A percentile compares a stretch with the other conserved stretches of the same genome.
phyloP scores from a whole-genome alignment of 2,329 filamentous ascomycete genomes.

The Neopestalotiopsis rosae region DNA sequence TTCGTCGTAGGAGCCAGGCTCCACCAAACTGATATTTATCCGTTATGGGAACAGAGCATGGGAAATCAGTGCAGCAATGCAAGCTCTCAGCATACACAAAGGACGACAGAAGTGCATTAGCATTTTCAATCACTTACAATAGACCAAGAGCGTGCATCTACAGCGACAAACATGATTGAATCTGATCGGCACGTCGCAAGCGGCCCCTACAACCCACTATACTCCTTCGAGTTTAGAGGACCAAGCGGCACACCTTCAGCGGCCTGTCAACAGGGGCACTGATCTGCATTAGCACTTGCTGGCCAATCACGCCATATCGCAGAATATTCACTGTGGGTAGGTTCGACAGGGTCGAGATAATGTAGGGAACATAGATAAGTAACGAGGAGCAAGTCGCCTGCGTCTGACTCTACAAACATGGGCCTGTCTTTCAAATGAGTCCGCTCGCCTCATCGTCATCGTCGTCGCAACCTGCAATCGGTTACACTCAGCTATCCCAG shows the following conservation, averaged over 20 bases:
- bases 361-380: not conserved
- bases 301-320: slow-evolving; percentile 14
- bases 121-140: too few relatives aligned
- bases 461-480: not conserved
- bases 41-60: too few relatives aligned
- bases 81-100: too few relatives aligned
- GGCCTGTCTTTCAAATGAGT: not conserved
- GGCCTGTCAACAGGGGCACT: not conserved
- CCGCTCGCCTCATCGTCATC: not conserved
- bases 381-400: not conserved
- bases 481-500: slow-evolving; percentile 1
- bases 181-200: not conserved
- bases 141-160: not conserved
- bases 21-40: too few relatives aligned
- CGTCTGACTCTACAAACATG: not conserved
- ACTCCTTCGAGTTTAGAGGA: slow-evolving; percentile 4
- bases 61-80: too few relatives aligned
- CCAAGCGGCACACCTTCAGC: not conserved
- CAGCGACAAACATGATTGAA: not conserved
- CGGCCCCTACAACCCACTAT: not conserved
- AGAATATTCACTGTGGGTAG: not conserved
- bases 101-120: too few relatives aligned
- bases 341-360: not conserved
- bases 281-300: slow-evolving; percentile 2
- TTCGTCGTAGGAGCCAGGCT: too few relatives aligned